Evolutionary conservation across 2,329 filamentous ascomycete genomes (phyloP).

Genomic region (Sporothrix schenckii): DNA sequence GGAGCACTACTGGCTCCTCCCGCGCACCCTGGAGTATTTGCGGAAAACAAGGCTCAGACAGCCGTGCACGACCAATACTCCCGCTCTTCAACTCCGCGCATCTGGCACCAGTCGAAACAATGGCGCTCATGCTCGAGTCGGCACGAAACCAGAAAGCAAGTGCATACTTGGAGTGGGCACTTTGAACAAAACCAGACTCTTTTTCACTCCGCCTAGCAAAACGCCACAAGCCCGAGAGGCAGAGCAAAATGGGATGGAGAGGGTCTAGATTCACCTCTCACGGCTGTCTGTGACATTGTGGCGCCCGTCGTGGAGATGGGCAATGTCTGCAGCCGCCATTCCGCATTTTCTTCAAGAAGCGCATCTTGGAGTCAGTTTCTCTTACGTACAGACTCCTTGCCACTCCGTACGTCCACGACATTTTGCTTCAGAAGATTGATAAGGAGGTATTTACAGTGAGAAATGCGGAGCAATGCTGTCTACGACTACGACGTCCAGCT

Average conservation of each 20-base stretch:
- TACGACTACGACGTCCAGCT: not conserved
- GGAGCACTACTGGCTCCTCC: constrained; percentile 25
- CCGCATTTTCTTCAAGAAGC: not conserved
- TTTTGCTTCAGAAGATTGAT: constrained; percentile 1
- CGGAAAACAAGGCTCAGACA: constrained; percentile 8
- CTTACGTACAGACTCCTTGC: too few relatives aligned
- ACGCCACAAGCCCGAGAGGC: not conserved
- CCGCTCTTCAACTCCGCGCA: not conserved
- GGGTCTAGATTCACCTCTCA: constrained; percentile 1
- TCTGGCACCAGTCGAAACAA: constrained; percentile 3
- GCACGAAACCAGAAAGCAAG: not conserved
- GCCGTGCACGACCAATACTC: not conserved
- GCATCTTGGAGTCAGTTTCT: too few relatives aligned
- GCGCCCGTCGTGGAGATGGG: constrained; percentile 7
- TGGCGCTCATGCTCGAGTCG: not conserved
- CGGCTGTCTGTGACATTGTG: constrained; percentile 22
- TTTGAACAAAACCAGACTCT: not conserved
- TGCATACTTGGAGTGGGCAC: not conserved
- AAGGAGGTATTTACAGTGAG: not conserved
- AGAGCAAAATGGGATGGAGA: not conserved
- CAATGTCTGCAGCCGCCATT: not conserved
- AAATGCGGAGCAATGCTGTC: not conserved
- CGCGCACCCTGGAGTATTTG: not conserved
- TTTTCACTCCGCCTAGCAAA: not conserved
- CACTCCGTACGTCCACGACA: not conserved